Conservation (phyloP, 345 rosid species). For the Acer campestre region DNA sequence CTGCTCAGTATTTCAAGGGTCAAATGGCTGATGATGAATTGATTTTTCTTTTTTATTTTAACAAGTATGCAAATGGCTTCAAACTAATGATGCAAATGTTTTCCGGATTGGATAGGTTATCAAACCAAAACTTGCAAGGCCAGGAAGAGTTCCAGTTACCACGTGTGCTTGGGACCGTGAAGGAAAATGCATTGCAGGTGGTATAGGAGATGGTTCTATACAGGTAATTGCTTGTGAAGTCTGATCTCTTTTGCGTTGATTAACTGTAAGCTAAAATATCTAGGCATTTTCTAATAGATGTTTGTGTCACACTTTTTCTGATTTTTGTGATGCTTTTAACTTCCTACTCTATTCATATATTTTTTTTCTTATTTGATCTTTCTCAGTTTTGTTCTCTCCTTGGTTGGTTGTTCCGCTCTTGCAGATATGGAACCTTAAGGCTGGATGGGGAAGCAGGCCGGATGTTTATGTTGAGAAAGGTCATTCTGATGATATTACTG, state of each 20-base stretch:
- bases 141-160: constrained; percentile 94
- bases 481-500: constrained; percentile 91
- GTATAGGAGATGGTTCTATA: constrained; percentile 90
- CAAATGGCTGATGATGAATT: not conserved
- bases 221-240: constrained; percentile 58
- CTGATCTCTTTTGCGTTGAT: not conserved
- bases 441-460: constrained; percentile 99
- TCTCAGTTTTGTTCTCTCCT: not conserved
- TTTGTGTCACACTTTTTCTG: not conserved
- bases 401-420: constrained; percentile 14
- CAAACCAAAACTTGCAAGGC: constrained; percentile 97
- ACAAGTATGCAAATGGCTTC: constrained; percentile 3
- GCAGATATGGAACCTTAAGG: constrained; percentile 92
- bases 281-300: not conserved
- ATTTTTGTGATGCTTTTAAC: not conserved
- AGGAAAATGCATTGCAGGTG: constrained; percentile 92
- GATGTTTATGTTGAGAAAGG: constrained; percentile 74
- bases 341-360: constrained; percentile 6
- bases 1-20: not conserved
- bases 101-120: constrained; percentile 62
- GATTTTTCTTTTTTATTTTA: not conserved
- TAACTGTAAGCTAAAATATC: not conserved
- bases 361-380: not conserved
- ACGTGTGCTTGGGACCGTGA: constrained; percentile 94
- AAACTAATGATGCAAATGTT: constrained; percentile 19